These are phyloP conservation scores for Colletotrichum ledebouriae DNA, from an alignment of 2,329 filamentous ascomycete genomes.

Conservation along the genomic window DNA sequence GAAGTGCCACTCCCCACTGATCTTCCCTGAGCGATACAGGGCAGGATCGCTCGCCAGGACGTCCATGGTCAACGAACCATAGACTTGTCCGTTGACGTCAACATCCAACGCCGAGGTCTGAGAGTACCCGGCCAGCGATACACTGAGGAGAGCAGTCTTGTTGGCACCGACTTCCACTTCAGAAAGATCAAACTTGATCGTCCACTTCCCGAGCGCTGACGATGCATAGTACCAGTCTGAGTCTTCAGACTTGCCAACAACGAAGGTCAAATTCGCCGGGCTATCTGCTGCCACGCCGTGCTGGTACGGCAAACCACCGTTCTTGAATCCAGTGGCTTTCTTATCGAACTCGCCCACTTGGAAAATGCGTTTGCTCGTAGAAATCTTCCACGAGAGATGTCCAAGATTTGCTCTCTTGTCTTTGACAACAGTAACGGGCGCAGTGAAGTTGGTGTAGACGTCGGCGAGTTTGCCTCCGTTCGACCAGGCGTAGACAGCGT, in stretches of 20 bases:
- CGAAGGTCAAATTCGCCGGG: conserved; percentile 58
- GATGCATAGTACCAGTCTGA: conserved; percentile 62
- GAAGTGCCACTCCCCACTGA: conserved; percentile 40
- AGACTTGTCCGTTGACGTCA: conserved; percentile 34
- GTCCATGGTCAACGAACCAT: conserved; percentile 36
- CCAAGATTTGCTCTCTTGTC: conserved; percentile 42
- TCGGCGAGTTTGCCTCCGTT: conserved; percentile 56
- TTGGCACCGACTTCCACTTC: conserved; percentile 21
- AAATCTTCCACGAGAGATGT: conserved; percentile 25
- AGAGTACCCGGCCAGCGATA: conserved; percentile 57
- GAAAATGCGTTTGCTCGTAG: conserved; percentile 52
- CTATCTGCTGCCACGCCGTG: conserved; percentile 57
- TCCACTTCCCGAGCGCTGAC: conserved; percentile 49
- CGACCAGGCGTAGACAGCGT: conserved; percentile 60
- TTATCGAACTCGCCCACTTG: conserved; percentile 61
- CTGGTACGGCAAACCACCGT: conserved; percentile 54
- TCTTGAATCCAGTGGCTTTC: conserved; percentile 56
- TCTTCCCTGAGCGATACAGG: conserved; percentile 38
- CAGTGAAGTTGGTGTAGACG: conserved; percentile 56
- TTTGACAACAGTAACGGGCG: conserved; percentile 51
- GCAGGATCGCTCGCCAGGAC: conserved; percentile 36
- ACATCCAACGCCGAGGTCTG: conserved; percentile 35
- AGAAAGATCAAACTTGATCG: conserved; percentile 45
- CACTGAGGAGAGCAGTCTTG: conserved; percentile 51
- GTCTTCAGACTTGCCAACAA: conserved; percentile 50